Base-by-base conservation (phyloP, 1,284 basidiomycete genomes). In the Apiotrichum montevideense region DNA sequence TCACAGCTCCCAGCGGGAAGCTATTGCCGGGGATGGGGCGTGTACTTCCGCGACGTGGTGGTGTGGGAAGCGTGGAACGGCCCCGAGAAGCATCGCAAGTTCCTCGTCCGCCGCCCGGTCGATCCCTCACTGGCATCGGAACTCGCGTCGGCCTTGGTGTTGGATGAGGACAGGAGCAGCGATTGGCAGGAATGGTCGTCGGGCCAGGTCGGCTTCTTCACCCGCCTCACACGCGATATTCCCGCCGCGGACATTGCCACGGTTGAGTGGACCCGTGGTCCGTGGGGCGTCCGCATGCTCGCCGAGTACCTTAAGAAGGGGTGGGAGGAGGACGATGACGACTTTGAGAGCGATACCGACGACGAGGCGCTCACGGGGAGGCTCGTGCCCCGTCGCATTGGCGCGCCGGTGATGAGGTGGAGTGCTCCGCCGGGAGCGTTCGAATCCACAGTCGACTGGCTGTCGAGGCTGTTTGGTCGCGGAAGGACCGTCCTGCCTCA, bases 61-160 rank as follows among this genome's bases (percentile, higher is more conserved):
- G 47, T 49, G 35, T 49, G 47, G 47, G 47, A 49, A 21, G 47
- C 47, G 34, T 49, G 47, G 47, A 49, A 49, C 35, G 47, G 47
- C 3, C 35, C 35, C 6, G 47, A 49, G 15, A 35, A 15, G 35
- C n/a, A 3, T 14, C 2, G 32, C 4, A 49, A 49, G 47, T 49
- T 15, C 21, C 21, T 49, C 21, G 47, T 49, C 6, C 11, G 34
- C 15, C 47, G 47, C n/a, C 5, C n/a, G 2, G 4, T 40, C 8
- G 15, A 21, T 9, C n/a, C 14, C 35, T n/a, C 37, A 8, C 8
- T 39, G 6, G 35, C 11, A 9, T n/a, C 21, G 3, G 15, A 35
- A 10, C 13, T 49, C 9, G 10, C 4, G 3, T 1, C 10, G 2
- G 47, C 21, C 4, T 33, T 49, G 32, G 13, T 15, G 34, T n/a